These are phyloP conservation scores for Pestalotiopsis sp. DNA, from an alignment of 2,329 filamentous ascomycete genomes.

Conservation along the genomic window DNA sequence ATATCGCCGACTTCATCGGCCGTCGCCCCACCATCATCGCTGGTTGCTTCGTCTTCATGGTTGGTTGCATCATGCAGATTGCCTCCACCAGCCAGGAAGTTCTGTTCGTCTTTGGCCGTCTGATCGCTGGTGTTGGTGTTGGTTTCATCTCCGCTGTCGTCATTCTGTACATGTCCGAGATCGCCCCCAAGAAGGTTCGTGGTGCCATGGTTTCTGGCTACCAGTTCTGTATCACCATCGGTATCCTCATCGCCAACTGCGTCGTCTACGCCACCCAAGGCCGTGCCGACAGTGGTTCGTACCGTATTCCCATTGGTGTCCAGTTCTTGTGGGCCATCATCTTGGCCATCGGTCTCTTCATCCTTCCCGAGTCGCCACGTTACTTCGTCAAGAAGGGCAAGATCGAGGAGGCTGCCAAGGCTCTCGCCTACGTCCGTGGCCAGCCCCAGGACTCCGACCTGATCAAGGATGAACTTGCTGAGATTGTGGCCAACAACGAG, in stretches of 20 bases:
- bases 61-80: conserved; percentile 63
- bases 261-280: conserved; percentile 69
- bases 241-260: conserved; percentile 69
- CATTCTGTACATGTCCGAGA: conserved; percentile 72
- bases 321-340: conserved; percentile 59
- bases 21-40: conserved; percentile 60
- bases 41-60: conserved; percentile 62
- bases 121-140: conserved; percentile 67
- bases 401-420: conserved; percentile 59
- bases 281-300: conserved; percentile 61
- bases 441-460: conserved; percentile 66
- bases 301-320: conserved; percentile 71
- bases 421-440: conserved; percentile 64
- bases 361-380: conserved; percentile 67
- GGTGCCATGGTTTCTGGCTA: conserved; percentile 75
- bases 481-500: conserved; percentile 75
- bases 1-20: conserved; percentile 66
- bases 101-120: conserved; percentile 64
- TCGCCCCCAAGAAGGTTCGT: conserved; percentile 63
- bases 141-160: conserved; percentile 71
- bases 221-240: conserved; percentile 78
- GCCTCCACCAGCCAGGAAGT: conserved; percentile 52
- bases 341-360: conserved; percentile 37
- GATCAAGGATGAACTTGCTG: conserved; percentile 70
- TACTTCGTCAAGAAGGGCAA: conserved; percentile 71